These are phyloP conservation scores for Dactylella cylindrospora DNA, from an alignment of 2,329 filamentous ascomycete genomes.

Conservation along the genomic window DNA sequence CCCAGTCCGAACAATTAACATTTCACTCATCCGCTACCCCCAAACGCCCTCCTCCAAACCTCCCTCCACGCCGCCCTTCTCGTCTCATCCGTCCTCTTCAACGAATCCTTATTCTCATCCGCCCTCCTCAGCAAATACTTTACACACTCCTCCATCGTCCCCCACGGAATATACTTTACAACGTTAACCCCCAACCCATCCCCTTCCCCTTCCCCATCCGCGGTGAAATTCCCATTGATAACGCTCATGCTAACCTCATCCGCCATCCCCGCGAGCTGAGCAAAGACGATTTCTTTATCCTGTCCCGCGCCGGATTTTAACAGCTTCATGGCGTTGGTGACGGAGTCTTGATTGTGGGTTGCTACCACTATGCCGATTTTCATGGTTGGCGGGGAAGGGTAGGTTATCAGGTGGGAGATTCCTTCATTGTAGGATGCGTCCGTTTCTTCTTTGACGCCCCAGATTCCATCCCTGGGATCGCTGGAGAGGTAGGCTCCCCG, in stretches of 20 bases:
- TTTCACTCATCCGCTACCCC: conserved; percentile 44
- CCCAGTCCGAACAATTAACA: too few relatives aligned
- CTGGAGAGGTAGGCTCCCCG: conserved; percentile 72
- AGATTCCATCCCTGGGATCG: conserved; percentile 69
- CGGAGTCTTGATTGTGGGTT: conserved; percentile 76
- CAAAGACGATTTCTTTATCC: conserved; percentile 57
- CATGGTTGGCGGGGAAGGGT: conserved; percentile 7
- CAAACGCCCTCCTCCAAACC: conserved; percentile 60
- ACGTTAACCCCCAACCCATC: conserved; percentile 51
- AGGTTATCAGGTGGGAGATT: conserved; percentile 65
- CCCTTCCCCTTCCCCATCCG: conserved; percentile 49
- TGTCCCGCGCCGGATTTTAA: conserved; percentile 51
- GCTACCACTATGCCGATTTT: conserved; percentile 67
- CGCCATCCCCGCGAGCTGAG: conserved; percentile 92
- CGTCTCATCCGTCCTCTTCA: conserved; percentile 64
- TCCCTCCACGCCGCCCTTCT: conserved; percentile 66
- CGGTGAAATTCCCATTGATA: conserved; percentile 17
- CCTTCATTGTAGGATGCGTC: conserved; percentile 73
- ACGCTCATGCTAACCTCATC: conserved; percentile 67
- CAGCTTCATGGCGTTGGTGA: conserved; percentile 59
- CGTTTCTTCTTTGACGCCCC: conserved; percentile 71
- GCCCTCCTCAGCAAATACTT: conserved; percentile 71
- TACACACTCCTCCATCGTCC: conserved; percentile 75
- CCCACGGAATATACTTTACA: conserved; percentile 72
- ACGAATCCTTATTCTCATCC: conserved; percentile 73